A percentile compares a stretch with the other conserved stretches of the same genome.
These are phyloP conservation scores for Cudoniella acicularis DNA, from an alignment of 495 filamentous ascomycete genomes.

Conservation along the genomic window DNA sequence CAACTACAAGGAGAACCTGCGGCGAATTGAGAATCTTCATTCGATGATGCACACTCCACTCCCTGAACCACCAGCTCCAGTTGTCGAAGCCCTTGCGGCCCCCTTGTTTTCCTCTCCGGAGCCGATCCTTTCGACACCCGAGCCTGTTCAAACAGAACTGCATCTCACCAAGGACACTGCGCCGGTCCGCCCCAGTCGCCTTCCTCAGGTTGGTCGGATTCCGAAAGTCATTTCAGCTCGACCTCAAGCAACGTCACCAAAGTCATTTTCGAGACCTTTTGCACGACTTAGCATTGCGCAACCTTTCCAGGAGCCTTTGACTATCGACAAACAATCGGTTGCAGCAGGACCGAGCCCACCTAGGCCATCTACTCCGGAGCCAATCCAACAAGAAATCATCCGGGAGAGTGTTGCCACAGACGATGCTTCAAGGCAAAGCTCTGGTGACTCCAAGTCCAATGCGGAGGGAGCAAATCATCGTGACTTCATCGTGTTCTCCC, in stretches of 20 bases:
- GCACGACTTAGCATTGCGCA: conserved; percentile 40
- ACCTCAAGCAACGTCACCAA: conserved; percentile 64
- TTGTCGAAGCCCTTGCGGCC: neutral
- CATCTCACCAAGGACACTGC: conserved; percentile 21
- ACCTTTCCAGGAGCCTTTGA: conserved; percentile 30
- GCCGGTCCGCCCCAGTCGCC: conserved; percentile 31
- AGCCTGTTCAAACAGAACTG: conserved; percentile 12
- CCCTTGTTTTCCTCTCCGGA: conserved; percentile 14
- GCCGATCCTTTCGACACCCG: conserved; percentile 11
- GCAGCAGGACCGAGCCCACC: conserved; percentile 45
- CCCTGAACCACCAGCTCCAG: neutral
- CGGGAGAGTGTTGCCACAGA: neutral
- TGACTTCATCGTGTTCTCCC: conserved; percentile 67
- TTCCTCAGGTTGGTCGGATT: conserved; percentile 86
- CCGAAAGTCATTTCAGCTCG: conserved; percentile 79
- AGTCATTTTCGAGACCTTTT: conserved; percentile 86
- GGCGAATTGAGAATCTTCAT: conserved; percentile 9
- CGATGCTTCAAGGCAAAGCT: conserved; percentile 1
- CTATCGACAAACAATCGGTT: conserved; percentile 37
- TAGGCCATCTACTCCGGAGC: conserved; percentile 27
- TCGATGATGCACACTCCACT: neutral
- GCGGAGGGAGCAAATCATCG: conserved; percentile 6
- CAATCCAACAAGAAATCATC: neutral
- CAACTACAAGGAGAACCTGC: conserved; percentile 16
- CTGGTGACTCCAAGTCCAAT: conserved; percentile 13